Conservation (phyloP, 768 basidiomycete species). For the Lentinus tigrinus region DNA sequence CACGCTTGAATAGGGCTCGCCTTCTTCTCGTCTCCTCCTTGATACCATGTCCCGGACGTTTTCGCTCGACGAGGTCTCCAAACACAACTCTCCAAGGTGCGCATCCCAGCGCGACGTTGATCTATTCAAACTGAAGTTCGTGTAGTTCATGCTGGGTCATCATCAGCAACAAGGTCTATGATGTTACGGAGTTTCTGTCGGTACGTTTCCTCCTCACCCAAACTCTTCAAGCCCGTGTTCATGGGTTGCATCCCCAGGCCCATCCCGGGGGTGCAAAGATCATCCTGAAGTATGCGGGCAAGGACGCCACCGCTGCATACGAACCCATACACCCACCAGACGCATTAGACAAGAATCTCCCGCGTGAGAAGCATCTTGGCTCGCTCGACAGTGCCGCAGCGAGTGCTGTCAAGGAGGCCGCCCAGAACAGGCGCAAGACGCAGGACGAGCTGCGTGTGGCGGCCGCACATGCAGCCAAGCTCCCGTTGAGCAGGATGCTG, state of each 20-base stretch:
- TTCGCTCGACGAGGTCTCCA: conserved; percentile 55
- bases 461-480: conserved; percentile 56
- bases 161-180: conserved; percentile 78
- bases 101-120: conserved; percentile 13
- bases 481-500: conserved; percentile 67
- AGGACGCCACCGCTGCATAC: conserved; percentile 76
- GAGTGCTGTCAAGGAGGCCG: conserved; percentile 54
- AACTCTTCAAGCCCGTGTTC: neutral
- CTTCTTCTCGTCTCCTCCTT: neutral
- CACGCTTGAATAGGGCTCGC: neutral
- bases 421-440: conserved; percentile 46
- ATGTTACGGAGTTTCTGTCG: conserved; percentile 76
- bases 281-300: conserved; percentile 82
- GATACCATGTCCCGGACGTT: conserved; percentile 34
- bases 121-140: neutral
- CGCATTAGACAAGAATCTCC: conserved; percentile 70
- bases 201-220: conserved; percentile 34
- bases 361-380: conserved; percentile 72
- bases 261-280: conserved; percentile 83
- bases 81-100: conserved; percentile 56
- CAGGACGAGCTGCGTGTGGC: conserved; percentile 71
- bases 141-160: conserved; percentile 84
- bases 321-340: conserved; percentile 86
- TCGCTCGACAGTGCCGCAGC: conserved; percentile 50
- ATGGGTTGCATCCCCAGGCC: conserved; percentile 39